Evolutionary conservation across 1,284 basidiomycete genomes (phyloP).

Genomic region (Ustilago shanxiensis): DNA sequence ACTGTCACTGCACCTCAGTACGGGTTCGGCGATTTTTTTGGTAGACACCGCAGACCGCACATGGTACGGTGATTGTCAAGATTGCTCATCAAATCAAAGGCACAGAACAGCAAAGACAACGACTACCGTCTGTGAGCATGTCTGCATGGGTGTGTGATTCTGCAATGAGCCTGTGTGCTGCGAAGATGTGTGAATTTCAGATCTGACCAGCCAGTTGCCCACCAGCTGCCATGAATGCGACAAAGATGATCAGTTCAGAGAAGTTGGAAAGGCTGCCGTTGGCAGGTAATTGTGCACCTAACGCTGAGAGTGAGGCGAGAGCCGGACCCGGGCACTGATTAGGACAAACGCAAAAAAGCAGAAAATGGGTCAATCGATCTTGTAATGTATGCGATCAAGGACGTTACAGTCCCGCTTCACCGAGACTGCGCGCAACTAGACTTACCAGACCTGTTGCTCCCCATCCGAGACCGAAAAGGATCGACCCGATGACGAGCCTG

Average conservation of each 20-base stretch:
- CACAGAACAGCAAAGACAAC: not conserved
- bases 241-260: slow-evolving; percentile 20
- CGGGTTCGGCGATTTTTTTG: slow-evolving; percentile 82
- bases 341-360: not conserved
- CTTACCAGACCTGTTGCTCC: slow-evolving; percentile 56
- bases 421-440: not conserved
- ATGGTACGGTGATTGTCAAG: slow-evolving; percentile 84
- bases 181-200: not conserved
- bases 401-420: too few species aligned
- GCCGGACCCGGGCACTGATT: slow-evolving; percentile 57
- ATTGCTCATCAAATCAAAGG: slow-evolving; percentile 68
- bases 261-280: slow-evolving; percentile 13
- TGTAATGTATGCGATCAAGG: too few species aligned
- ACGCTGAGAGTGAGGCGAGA: slow-evolving; percentile 34
- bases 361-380: not conserved
- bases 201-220: slow-evolving; percentile 34
- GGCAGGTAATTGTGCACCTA: slow-evolving; percentile 5
- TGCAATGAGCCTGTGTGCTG: not conserved
- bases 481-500: slow-evolving; percentile 54
- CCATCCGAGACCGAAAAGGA: slow-evolving; percentile 68
- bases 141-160: not conserved
- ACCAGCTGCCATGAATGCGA: slow-evolving; percentile 44
- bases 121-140: not conserved
- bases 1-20: slow-evolving; percentile 87
- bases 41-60: slow-evolving; percentile 85